A percentile compares a stretch with the other conserved stretches of the same genome.
Evolutionary conservation across 2,329 filamentous ascomycete genomes (phyloP).

Genomic region (Beauveria brongniartii): DNA sequence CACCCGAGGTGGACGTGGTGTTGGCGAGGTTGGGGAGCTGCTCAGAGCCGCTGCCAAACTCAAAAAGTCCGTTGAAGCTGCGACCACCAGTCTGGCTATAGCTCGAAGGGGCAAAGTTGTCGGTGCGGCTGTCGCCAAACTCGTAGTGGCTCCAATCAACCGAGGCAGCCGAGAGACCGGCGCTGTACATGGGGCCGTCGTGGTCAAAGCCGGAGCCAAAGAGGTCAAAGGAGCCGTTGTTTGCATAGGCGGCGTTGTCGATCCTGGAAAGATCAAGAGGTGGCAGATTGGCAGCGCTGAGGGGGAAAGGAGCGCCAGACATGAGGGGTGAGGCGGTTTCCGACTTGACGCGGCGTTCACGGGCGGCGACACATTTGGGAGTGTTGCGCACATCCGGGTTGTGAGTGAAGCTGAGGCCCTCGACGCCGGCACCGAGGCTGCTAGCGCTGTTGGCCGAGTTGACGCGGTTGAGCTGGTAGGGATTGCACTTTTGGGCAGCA

Average conservation of each 20-base stretch:
- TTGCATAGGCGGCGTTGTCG: conserved; percentile 41
- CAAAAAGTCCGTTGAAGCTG: conserved; percentile 43
- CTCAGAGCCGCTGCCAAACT: conserved; percentile 45
- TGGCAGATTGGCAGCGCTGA: conserved; percentile 44
- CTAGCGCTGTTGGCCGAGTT: conserved; percentile 48
- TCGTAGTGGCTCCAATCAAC: conserved; percentile 41
- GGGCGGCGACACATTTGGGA: conserved; percentile 30
- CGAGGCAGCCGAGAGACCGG: conserved; percentile 48
- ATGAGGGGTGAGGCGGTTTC: conserved; percentile 54
- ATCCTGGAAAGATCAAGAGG: conserved; percentile 52
- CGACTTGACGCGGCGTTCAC: conserved; percentile 49
- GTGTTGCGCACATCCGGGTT: conserved; percentile 21
- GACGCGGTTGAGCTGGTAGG: conserved; percentile 52
- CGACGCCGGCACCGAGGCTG: conserved; percentile 37
- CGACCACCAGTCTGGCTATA: conserved; percentile 45
- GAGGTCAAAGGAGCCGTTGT: conserved; percentile 41
- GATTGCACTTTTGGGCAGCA: conserved; percentile 52
- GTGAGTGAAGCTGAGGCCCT: conserved; percentile 32
- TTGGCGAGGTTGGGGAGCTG: conserved; percentile 47
- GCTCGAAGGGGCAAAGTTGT: conserved; percentile 44
- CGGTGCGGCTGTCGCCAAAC: conserved; percentile 34
- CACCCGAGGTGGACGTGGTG: conserved; percentile 54
- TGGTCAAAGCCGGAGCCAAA: conserved; percentile 41
- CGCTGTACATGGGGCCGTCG: conserved; percentile 54
- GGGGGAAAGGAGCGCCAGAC: conserved; percentile 40